Evolutionary conservation across 805 yeast species (phyloP).

Genomic region (Saturnispora bothae): DNA sequence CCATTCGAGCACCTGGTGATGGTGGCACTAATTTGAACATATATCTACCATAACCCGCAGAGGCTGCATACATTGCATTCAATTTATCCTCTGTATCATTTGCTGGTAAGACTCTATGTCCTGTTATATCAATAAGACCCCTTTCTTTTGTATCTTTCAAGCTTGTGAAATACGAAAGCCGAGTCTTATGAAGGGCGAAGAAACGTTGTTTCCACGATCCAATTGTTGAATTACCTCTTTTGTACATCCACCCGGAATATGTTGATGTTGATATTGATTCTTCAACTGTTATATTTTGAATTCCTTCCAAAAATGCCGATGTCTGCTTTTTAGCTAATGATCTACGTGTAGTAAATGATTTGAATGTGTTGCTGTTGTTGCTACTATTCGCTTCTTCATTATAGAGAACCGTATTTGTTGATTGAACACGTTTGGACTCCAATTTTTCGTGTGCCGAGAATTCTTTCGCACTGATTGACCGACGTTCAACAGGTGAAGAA

Average conservation of each 20-base stretch:
- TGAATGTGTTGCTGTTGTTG: slow-evolving; percentile 42
- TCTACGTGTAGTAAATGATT: slow-evolving; percentile 33
- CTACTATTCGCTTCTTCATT: slow-evolving; percentile 2
- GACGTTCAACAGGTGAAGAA: slow-evolving; percentile 26
- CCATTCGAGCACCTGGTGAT: slow-evolving; percentile 92
- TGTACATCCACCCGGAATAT: slow-evolving; percentile 92
- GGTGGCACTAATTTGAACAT: slow-evolving; percentile 94
- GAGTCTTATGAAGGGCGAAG: slow-evolving; percentile 83
- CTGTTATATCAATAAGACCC: slow-evolving; percentile 91
- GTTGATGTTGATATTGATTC: slow-evolving; percentile 70
- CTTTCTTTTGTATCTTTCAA: slow-evolving; percentile 74
- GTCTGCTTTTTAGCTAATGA: slow-evolving; percentile 45
- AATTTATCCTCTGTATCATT: slow-evolving; percentile 65
- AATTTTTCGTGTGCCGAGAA: slow-evolving; percentile 11
- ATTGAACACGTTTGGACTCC: slow-evolving; percentile 33
- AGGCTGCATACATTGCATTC: slow-evolving; percentile 80
- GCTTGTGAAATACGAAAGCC: slow-evolving; percentile 78
- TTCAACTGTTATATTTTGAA: slow-evolving; percentile 61
- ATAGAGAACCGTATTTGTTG: slow-evolving; percentile 15
- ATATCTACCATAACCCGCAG: slow-evolving; percentile 87
- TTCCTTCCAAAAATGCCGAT: slow-evolving; percentile 82
- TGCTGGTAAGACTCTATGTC: slow-evolving; percentile 82
- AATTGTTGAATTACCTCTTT: slow-evolving; percentile 72
- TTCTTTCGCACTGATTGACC: slow-evolving; percentile 44
- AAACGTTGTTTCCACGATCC: slow-evolving; percentile 88